Evolutionary conservation across 2,329 filamentous ascomycete species (phyloP).

Genomic region (Trichoderma asperellum): DNA sequence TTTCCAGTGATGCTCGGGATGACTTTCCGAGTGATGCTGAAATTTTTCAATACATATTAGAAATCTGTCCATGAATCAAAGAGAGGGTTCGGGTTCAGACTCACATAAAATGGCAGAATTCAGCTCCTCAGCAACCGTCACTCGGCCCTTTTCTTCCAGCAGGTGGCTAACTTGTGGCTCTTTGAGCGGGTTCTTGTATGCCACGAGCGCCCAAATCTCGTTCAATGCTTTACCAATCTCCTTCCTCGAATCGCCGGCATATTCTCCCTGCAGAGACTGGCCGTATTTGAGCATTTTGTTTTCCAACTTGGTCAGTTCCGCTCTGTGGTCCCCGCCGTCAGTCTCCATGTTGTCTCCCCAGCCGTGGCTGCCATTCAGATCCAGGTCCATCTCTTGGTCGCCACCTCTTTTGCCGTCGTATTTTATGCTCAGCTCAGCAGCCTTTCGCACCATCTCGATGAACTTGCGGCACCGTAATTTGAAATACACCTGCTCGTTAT

Average conservation of each 20-base stretch:
- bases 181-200: constrained; percentile 79
- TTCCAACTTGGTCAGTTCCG: constrained; percentile 56
- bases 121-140: constrained; percentile 85
- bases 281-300: constrained; percentile 78
- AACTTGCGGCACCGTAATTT: constrained; percentile 88
- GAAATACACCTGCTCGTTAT: constrained; percentile 86
- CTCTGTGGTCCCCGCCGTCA: constrained; percentile 48
- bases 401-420: constrained; percentile 50
- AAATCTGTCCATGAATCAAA: not conserved
- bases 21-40: constrained; percentile 88
- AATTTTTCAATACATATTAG: constrained; percentile 31
- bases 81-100: constrained; percentile 39
- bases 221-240: constrained; percentile 74
- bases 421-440: constrained; percentile 64
- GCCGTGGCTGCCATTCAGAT: constrained; percentile 52
- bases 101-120: constrained; percentile 90
- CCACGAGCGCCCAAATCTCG: constrained; percentile 86
- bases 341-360: constrained; percentile 58
- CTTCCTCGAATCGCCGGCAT: constrained; percentile 68
- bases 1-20: constrained; percentile 82
- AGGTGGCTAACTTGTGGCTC: constrained; percentile 76
- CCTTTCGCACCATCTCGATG: constrained; percentile 86
- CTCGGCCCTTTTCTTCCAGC: constrained; percentile 74
- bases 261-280: constrained; percentile 76
- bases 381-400: constrained; percentile 60